Base-by-base conservation (phyloP, 2,329 filamentous ascomycete genomes). In the Dothidotthia symphoricarpi region DNA sequence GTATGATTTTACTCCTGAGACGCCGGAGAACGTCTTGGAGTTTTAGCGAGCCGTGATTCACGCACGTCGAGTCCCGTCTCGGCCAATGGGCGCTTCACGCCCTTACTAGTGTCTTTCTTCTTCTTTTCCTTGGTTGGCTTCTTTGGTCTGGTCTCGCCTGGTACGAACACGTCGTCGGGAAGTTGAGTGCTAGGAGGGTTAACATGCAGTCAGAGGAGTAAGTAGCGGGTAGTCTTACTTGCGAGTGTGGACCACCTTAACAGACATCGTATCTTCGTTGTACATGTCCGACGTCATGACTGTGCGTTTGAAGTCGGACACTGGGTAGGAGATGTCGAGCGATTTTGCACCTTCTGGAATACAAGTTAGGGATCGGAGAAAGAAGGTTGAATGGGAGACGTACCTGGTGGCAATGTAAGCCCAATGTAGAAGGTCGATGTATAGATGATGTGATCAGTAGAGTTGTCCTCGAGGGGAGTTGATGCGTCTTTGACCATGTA, bases 361-460 rank as follows among this genome's bases (percentile, higher is more conserved):
- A 15, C 24, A 6, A 19, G 31, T 59, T 22, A 50, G 43, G 26
- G 16, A 16, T 9, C 29, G 22, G 7, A 17, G 19, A n/a, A 4
- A 28, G 19, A 6, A 24, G 9, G 4, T 22, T 19, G 1, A 28
- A 9, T 10, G 5, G 28, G 13, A 13, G 36, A 71, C 79, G 63
- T 76, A 88, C 87, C 84, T 73, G 83, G 78, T 25, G 77, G 76
- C 38, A 96, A 70, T 55, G 91, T 85, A 31, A 97, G 75, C 24
- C 93, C 93, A 59, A 98, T 88, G 63, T 97, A 98, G 66, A 90
- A 91, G 1, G 90, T 96, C 16, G 88, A 89, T 0, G 91, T 97
- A 63, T 87, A 95, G 17, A 97, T 70, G 30, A 73, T 75, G 36
- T 70, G 68, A 24, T 66, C 66, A 17, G 60, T 55, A 27, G 64